phyloP scores from a whole-genome alignment of 1,284 basidiomycete genomes.

The Cryptococcus jaspeensis region DNA sequence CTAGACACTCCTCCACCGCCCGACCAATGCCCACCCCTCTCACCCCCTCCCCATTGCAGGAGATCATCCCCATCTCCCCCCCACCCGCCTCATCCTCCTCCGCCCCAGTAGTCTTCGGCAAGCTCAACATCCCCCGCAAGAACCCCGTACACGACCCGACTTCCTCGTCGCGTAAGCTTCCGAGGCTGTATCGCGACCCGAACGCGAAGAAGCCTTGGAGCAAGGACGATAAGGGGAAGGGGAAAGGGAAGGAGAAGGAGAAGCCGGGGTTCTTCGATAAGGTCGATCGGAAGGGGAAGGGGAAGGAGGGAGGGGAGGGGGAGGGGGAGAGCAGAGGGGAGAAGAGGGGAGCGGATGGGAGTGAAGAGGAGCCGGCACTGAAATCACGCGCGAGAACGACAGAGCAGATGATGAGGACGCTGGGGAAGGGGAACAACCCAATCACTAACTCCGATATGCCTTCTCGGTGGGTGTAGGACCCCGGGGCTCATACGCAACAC shows the following conservation, averaged over 20 bases:
- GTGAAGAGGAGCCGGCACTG: slow-evolving; percentile 6
- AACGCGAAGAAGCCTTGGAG: neutral
- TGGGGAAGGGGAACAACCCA: slow-evolving; percentile 35
- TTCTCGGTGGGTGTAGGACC: slow-evolving; percentile 20
- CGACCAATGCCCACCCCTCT: slow-evolving; percentile 26
- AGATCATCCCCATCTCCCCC: slow-evolving; percentile 39
- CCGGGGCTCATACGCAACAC: neutral
- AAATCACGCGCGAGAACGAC: slow-evolving; percentile 22
- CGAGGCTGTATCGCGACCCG: neutral
- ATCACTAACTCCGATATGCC: slow-evolving; percentile 47
- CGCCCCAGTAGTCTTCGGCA: neutral
- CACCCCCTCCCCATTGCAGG: slow-evolving; percentile 36
- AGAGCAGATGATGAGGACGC: slow-evolving; percentile 38
- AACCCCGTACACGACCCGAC: neutral
- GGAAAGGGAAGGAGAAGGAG: neutral
- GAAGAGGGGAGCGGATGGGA: neutral
- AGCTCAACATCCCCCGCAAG: neutral
- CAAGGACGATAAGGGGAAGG: neutral
- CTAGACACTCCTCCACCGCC: neutral
- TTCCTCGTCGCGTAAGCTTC: slow-evolving; percentile 1
- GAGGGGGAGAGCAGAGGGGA: slow-evolving; percentile 18
- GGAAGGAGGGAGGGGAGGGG: slow-evolving; percentile 13
- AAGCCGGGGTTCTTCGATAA: neutral
- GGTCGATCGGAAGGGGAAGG: slow-evolving; percentile 18
- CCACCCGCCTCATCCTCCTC: neutral